Evolutionary conservation across 2,329 filamentous ascomycete genomes (phyloP).

Genomic region (Hirsutella thompsonii): DNA sequence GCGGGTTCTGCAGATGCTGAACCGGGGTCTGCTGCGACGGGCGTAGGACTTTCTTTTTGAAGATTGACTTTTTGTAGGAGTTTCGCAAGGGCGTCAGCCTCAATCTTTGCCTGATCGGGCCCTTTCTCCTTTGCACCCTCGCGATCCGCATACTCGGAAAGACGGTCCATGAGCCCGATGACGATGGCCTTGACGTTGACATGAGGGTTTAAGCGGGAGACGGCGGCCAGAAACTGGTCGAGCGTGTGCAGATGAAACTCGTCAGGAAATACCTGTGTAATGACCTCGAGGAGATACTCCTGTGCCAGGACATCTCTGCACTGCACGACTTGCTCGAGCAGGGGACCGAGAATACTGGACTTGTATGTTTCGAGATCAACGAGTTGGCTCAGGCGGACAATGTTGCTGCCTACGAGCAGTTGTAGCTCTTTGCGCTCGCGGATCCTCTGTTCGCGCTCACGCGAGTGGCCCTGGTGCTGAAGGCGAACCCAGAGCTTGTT

Average conservation of each 20-base stretch:
- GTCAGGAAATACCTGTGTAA: conserved; percentile 97
- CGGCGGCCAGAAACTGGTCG: conserved; percentile 87
- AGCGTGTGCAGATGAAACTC: conserved; percentile 96
- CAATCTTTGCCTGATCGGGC: conserved; percentile 61
- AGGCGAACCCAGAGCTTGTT: conserved; percentile 98
- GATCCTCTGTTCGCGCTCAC: conserved; percentile 84
- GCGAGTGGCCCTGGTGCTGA: conserved; percentile 93
- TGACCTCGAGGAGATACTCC: conserved; percentile 94
- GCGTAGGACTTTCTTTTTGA: conserved; percentile 34
- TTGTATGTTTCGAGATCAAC: conserved; percentile 95
- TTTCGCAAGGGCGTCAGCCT: conserved; percentile 70
- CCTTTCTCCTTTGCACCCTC: conserved; percentile 61
- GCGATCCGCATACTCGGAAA: conserved; percentile 88
- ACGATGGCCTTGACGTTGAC: conserved; percentile 98
- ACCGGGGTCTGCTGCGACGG: conserved; percentile 3
- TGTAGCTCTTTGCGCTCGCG: conserved; percentile 93
- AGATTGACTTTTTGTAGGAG: conserved; percentile 70
- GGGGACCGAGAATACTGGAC: conserved; percentile 71
- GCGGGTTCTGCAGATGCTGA: conserved; percentile 15
- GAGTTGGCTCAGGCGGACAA: conserved; percentile 87
- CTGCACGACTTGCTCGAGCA: conserved; percentile 94
- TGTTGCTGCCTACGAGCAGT: conserved; percentile 88
- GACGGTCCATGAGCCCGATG: conserved; percentile 90
- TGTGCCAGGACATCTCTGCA: conserved; percentile 94
- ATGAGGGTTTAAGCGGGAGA: conserved; percentile 84